These are phyloP conservation scores for Vicia faba DNA, from an alignment of 306 rosid genomes.

Conservation along the genomic window DNA sequence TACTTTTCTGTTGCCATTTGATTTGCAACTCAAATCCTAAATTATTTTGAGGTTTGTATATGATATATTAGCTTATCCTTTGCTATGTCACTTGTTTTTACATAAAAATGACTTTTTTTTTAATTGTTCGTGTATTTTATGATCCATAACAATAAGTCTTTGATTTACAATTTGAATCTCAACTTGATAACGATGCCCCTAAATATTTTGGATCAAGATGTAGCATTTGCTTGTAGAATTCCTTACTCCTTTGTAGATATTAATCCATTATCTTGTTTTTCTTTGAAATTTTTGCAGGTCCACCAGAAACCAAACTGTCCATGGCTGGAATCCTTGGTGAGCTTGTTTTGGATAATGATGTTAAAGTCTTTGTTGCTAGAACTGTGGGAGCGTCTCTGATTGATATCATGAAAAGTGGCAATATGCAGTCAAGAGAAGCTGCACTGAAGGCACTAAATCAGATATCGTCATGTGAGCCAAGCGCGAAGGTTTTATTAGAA, in stretches of 20 bases:
- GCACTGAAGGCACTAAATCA: constrained; percentile 93
- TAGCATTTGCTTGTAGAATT: constrained; percentile 26
- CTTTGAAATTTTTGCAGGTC: constrained; percentile 64
- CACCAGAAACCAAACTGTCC: constrained; percentile 83
- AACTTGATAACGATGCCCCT: background rate
- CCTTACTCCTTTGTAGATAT: constrained; percentile 1
- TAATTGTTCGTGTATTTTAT: background rate
- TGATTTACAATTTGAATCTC: background rate
- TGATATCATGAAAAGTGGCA: constrained; percentile 73
- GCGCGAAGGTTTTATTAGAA: constrained; percentile 83
- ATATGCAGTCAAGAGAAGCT: constrained; percentile 83
- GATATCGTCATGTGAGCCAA: constrained; percentile 85
- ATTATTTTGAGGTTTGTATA: background rate
- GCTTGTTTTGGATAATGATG: constrained; percentile 82
- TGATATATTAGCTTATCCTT: too few relatives aligned
- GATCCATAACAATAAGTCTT: background rate
- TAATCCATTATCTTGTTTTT: constrained; percentile 34
- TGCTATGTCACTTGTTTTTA: background rate
- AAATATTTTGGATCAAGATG: constrained; percentile 24
- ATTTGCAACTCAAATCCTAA: background rate
- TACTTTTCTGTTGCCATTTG: background rate
- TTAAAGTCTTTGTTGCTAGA: constrained; percentile 77
- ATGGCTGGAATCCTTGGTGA: constrained; percentile 93
- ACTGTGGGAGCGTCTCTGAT: constrained; percentile 88
- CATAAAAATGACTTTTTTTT: background rate